Conservation (phyloP, 345 rosid genomes). For the Salix arbutifolia region DNA sequence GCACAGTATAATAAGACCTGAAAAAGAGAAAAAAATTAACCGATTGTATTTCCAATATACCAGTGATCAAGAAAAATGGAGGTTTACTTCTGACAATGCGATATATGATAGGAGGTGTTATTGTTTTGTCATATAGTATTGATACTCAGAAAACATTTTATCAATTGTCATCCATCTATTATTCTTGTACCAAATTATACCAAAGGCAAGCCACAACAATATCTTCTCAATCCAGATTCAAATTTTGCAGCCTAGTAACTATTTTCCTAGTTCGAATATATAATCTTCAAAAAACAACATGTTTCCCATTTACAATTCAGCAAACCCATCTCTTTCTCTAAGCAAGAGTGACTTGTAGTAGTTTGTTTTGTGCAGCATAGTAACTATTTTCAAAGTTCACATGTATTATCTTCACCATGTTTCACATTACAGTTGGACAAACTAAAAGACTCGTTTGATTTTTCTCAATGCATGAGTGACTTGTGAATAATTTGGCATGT, state of each 20-base stretch:
- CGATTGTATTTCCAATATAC: neutral
- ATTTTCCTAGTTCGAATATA: neutral
- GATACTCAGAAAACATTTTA: neutral
- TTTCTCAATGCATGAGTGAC: neutral
- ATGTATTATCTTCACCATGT: neutral
- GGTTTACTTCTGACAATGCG: neutral
- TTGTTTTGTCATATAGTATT: neutral
- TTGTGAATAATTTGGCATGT: neutral
- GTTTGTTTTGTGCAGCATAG: neutral
- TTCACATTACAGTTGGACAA: neutral
- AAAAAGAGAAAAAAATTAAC: constrained; percentile 6
- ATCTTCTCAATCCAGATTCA: neutral
- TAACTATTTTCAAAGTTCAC: neutral
- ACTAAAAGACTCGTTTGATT: neutral
- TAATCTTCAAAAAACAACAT: neutral
- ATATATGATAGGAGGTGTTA: neutral
- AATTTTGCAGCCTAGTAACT: neutral
- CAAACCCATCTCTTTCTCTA: constrained; percentile 4
- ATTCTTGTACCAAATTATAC: neutral
- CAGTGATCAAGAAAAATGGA: neutral
- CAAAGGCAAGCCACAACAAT: neutral
- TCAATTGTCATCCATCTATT: neutral
- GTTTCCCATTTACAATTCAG: neutral
- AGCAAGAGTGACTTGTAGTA: neutral
- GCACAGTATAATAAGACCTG: constrained; percentile 82